A percentile compares a stretch with the other conserved stretches of the same genome.
These are phyloP conservation scores for Moniliella sp. DNA, from an alignment of 1,284 basidiomycete genomes.

Conservation along the genomic window DNA sequence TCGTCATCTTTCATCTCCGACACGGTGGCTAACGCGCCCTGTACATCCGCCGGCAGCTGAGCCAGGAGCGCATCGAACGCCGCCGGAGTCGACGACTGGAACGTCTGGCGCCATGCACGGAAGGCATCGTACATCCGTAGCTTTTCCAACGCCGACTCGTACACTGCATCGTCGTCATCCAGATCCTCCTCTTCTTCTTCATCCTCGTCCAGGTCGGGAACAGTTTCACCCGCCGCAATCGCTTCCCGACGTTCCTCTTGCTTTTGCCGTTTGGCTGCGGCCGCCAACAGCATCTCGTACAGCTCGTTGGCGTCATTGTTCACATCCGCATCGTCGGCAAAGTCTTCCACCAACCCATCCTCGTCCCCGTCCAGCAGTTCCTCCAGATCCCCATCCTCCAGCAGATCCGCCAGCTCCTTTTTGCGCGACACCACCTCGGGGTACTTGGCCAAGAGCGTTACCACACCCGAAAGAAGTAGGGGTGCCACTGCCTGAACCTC, in stretches of 20 bases:
- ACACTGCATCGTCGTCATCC: slow-evolving; percentile 6
- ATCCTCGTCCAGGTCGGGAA: slow-evolving; percentile 9
- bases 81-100: not conserved
- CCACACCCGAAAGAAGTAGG: slow-evolving; percentile 13
- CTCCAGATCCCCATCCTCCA: slow-evolving; percentile 22
- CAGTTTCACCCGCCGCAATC: slow-evolving; percentile 5
- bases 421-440: slow-evolving; percentile 20
- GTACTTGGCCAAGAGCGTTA: slow-evolving; percentile 14
- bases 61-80: not conserved
- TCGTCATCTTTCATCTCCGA: not conserved
- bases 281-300: slow-evolving; percentile 24
- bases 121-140: slow-evolving; percentile 3
- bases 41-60: not conserved
- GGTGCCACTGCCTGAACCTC: slow-evolving; percentile 12
- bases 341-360: slow-evolving; percentile 4
- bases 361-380: too few relatives aligned
- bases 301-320: slow-evolving; percentile 24
- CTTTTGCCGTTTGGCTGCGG: slow-evolving; percentile 11
- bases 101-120: slow-evolving; percentile 1
- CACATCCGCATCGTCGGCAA: slow-evolving; percentile 10
- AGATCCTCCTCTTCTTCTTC: slow-evolving; percentile 8
- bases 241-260: too few relatives aligned
- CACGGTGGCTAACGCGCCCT: not conserved
- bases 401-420: slow-evolving; percentile 17
- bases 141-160: slow-evolving; percentile 2